phyloP scores from a whole-genome alignment of 2,329 filamentous ascomycete species.

The Talaromyces sp. region DNA sequence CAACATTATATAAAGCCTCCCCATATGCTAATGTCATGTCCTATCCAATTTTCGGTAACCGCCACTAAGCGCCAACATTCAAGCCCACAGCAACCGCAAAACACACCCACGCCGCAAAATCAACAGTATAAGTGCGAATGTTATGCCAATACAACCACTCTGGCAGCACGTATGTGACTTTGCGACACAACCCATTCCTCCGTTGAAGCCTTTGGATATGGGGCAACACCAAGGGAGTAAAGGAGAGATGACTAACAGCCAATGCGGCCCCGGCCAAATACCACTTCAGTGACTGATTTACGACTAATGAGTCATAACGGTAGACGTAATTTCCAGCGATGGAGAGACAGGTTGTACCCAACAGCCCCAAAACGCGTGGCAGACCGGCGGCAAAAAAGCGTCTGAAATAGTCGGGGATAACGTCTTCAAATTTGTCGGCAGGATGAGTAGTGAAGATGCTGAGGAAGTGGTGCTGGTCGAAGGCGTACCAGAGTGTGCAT shows the following conservation, averaged over 20 bases:
- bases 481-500: conserved; percentile 7
- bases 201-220: neutral
- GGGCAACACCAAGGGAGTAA: neutral
- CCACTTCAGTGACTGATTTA: neutral
- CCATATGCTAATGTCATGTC: no score
- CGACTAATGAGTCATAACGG: neutral
- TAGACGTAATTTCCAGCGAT: neutral
- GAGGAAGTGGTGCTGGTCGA: conserved; percentile 4
- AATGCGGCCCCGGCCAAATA: neutral
- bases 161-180: neutral
- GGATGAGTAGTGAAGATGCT: neutral
- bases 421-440: neutral
- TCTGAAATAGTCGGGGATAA: neutral
- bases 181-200: neutral
- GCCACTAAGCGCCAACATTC: neutral
- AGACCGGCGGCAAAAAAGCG: neutral
- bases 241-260: neutral
- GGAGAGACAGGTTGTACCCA: neutral
- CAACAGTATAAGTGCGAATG: neutral
- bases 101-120: conserved; percentile 1
- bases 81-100: neutral
- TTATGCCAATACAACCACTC: neutral
- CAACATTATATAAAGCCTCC: no score
- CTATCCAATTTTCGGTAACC: no score
- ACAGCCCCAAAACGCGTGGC: neutral